These are phyloP conservation scores for Oleoguttula mirabilis DNA, from an alignment of 495 filamentous ascomycete species.

Conservation along the genomic window DNA sequence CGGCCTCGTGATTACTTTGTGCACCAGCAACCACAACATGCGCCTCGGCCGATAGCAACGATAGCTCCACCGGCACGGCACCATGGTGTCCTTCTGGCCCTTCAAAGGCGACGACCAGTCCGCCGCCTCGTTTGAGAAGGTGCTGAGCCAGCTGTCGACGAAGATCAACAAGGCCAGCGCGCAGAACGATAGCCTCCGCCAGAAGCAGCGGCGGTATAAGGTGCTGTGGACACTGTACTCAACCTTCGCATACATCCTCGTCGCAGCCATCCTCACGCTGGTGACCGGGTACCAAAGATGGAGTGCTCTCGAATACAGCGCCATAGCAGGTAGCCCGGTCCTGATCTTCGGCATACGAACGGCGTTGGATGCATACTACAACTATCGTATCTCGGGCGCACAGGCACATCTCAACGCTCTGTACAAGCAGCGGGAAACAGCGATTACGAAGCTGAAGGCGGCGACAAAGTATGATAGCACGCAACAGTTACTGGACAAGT, in stretches of 20 bases:
- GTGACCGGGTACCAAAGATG: slow-evolving; percentile 79
- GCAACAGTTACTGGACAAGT: slow-evolving; percentile 85
- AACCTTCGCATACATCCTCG: slow-evolving; percentile 78
- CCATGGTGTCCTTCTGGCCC: slow-evolving; percentile 27
- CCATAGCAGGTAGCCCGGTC: slow-evolving; percentile 65
- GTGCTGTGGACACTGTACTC: slow-evolving; percentile 83
- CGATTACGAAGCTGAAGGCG: slow-evolving; percentile 85
- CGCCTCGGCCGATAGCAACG: too few relatives aligned
- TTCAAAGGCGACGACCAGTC: slow-evolving; percentile 61
- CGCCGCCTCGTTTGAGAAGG: slow-evolving; percentile 84
- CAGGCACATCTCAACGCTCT: slow-evolving; percentile 58
- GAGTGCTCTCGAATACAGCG: slow-evolving; percentile 61
- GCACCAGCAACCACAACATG: too few relatives aligned
- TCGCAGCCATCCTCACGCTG: slow-evolving; percentile 62
- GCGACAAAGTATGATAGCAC: slow-evolving; percentile 94
- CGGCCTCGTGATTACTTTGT: too few relatives aligned
- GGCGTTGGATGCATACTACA: slow-evolving; percentile 54
- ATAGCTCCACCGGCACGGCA: neutral
- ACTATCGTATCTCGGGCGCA: slow-evolving; percentile 60
- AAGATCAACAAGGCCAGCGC: slow-evolving; percentile 65
- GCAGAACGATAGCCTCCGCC: slow-evolving; percentile 58
- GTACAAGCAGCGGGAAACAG: slow-evolving; percentile 64
- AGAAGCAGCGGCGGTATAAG: slow-evolving; percentile 63
- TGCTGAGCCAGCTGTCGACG: slow-evolving; percentile 61
- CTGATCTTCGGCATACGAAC: slow-evolving; percentile 61